phyloP scores from a whole-genome alignment of 2,329 filamentous ascomycete species.

The Colletotrichum sojae region DNA sequence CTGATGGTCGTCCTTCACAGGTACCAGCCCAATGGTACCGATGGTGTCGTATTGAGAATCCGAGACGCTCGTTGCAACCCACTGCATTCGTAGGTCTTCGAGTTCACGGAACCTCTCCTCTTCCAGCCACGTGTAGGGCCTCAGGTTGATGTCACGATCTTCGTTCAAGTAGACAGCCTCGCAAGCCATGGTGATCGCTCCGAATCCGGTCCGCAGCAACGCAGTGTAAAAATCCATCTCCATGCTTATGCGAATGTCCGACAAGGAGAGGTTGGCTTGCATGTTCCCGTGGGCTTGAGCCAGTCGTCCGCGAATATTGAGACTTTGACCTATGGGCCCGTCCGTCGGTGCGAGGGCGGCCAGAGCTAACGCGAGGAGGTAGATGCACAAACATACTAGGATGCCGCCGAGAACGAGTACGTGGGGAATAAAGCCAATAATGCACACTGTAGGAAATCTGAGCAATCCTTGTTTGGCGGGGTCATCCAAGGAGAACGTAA shows the following conservation, averaged over 20 bases:
- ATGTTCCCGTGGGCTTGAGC: conserved; percentile 85
- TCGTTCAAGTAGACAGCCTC: conserved; percentile 97
- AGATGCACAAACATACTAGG: conserved; percentile 80
- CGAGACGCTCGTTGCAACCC: conserved; percentile 61
- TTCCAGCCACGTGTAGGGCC: conserved; percentile 90
- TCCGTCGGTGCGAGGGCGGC: conserved; percentile 78
- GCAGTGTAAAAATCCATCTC: conserved; percentile 97
- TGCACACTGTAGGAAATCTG: conserved; percentile 92
- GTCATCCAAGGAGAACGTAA: conserved; percentile 73
- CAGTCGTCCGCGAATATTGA: conserved; percentile 73
- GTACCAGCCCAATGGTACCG: conserved; percentile 69
- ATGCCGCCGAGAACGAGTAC: conserved; percentile 89
- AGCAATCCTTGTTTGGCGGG: conserved; percentile 76
- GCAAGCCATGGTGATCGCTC: conserved; percentile 90
- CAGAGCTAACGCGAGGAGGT: conserved; percentile 80
- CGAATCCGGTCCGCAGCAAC: conserved; percentile 87
- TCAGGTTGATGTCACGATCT: conserved; percentile 81
- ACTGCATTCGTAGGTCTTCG: conserved; percentile 70
- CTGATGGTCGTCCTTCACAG: conserved; percentile 63
- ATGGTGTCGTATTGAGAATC: conserved; percentile 66
- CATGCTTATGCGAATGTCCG: conserved; percentile 83
- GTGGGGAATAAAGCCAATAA: conserved; percentile 95
- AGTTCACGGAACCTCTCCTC: conserved; percentile 86
- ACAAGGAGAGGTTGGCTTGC: conserved; percentile 90
- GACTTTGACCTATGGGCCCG: conserved; percentile 47